Percentiles rank a stretch among this genome's conserved stretches.
These are phyloP conservation scores for Fusarium cicatricum DNA, from an alignment of 2,329 filamentous ascomycete species.

Conservation along the genomic window DNA sequence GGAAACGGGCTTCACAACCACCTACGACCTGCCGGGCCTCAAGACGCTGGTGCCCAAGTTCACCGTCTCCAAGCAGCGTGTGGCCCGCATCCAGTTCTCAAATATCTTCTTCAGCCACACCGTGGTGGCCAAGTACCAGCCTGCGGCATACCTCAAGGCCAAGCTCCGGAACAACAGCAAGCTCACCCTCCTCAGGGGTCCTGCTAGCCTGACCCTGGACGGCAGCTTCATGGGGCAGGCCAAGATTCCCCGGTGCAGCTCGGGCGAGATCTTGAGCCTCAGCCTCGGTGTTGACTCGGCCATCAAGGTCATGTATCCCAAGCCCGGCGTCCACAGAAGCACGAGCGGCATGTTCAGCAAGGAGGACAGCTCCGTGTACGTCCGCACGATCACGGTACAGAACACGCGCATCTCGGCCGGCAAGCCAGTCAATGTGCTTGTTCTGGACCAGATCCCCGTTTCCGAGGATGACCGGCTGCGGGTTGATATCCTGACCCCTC, in stretches of 20 bases:
- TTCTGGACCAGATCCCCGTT: constrained; percentile 69
- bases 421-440: constrained; percentile 56
- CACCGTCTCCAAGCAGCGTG: constrained; percentile 64
- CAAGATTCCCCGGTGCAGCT: constrained; percentile 61
- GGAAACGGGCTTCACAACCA: constrained; percentile 67
- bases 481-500: constrained; percentile 59
- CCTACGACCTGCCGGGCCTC: constrained; percentile 66
- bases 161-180: constrained; percentile 63
- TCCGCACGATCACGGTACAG: constrained; percentile 56
- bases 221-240: constrained; percentile 68
- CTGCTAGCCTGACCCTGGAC: constrained; percentile 68
- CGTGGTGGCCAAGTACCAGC: constrained; percentile 67
- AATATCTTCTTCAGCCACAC: constrained; percentile 64
- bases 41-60: constrained; percentile 64
- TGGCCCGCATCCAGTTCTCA: constrained; percentile 62
- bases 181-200: constrained; percentile 64
- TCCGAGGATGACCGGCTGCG: constrained; percentile 66
- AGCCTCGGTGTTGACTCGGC: constrained; percentile 67
- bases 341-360: constrained; percentile 62
- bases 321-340: constrained; percentile 61
- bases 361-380: constrained; percentile 61
- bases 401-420: constrained; percentile 56
- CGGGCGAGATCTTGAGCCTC: constrained; percentile 62
- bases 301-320: constrained; percentile 63
- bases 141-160: constrained; percentile 67